Percentiles rank a stretch among this genome's conserved stretches.
These are phyloP conservation scores for Albifimbria verrucaria DNA, from an alignment of 2,329 filamentous ascomycete species.

Conservation along the genomic window DNA sequence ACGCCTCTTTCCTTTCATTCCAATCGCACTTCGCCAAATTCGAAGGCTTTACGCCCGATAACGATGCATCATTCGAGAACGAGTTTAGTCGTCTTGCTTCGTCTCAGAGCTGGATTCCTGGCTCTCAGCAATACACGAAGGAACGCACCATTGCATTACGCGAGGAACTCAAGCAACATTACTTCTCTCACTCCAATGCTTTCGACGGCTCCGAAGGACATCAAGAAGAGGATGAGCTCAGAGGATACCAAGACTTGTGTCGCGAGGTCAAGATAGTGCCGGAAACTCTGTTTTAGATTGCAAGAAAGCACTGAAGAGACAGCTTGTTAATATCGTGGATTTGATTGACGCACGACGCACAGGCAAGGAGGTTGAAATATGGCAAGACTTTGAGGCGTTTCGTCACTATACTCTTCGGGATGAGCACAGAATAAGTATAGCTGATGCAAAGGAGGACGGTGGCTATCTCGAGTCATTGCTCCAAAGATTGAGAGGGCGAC, in stretches of 20 bases:
- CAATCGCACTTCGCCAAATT: conserved; percentile 29
- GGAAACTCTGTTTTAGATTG: conserved; percentile 15
- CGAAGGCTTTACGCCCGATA: conserved; percentile 23
- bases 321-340: conserved; percentile 27
- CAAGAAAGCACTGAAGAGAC: conserved; percentile 18
- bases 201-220: not conserved
- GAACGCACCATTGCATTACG: conserved; percentile 28
- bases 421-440: conserved; percentile 13
- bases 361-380: conserved; percentile 18
- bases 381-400: conserved; percentile 22
- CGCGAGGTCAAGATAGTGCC: conserved; percentile 20
- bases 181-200: conserved; percentile 21
- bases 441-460: conserved; percentile 18
- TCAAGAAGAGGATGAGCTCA: conserved; percentile 13
- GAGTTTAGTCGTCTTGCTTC: conserved; percentile 28
- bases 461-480: conserved; percentile 19
- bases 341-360: conserved; percentile 26
- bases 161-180: conserved; percentile 23
- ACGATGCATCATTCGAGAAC: conserved; percentile 23
- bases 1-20: conserved; percentile 10
- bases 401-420: conserved; percentile 23
- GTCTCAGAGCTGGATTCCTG: conserved; percentile 25
- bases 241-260: conserved; percentile 23
- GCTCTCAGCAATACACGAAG: conserved; percentile 21
- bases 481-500: conserved; percentile 5